A percentile compares a stretch with the other conserved stretches of the same genome.
Conservation (phyloP, 345 rosid genomes). For the Nephelium lappaceum region DNA sequence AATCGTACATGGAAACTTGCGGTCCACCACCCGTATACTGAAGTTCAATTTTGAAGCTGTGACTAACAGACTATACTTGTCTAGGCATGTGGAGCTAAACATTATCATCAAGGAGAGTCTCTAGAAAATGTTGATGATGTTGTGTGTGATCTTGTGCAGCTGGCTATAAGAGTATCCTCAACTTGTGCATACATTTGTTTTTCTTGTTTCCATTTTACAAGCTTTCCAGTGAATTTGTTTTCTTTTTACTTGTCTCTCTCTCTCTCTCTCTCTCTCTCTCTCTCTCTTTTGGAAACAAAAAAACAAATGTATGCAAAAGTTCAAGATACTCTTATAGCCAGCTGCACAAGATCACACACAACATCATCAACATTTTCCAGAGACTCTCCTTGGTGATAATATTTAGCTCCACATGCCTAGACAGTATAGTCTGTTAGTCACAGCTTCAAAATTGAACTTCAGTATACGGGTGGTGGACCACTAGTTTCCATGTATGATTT, state of each 20-base stretch:
- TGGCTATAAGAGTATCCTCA: constrained; percentile 74
- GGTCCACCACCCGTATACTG: not conserved
- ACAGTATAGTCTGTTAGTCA: constrained; percentile 6
- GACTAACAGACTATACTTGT: constrained; percentile 5
- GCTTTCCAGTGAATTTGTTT: no score
- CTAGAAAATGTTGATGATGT: constrained; percentile 96
- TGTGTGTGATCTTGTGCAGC: constrained; percentile 91
- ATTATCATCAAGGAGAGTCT: constrained; percentile 59
- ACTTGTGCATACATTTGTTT: not conserved
- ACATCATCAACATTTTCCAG: constrained; percentile 96
- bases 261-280: no score
- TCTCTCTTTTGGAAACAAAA: constrained; percentile 6
- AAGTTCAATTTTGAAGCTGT: not conserved
- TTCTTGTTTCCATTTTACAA: constrained; percentile 8
- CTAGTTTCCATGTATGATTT: not conserved
- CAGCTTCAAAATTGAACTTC: not conserved
- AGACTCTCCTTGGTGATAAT: constrained; percentile 60
- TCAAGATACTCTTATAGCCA: constrained; percentile 74
- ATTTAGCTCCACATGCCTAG: constrained; percentile 95
- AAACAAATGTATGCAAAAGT: not conserved
- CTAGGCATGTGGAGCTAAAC: constrained; percentile 95
- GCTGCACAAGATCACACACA: constrained; percentile 91
- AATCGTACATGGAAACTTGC: not conserved
- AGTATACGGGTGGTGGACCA: not conserved
- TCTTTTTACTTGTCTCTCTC: no score